Conservation (phyloP, 805 yeast genomes). For the Sugiyamaella qingdaonensis region DNA sequence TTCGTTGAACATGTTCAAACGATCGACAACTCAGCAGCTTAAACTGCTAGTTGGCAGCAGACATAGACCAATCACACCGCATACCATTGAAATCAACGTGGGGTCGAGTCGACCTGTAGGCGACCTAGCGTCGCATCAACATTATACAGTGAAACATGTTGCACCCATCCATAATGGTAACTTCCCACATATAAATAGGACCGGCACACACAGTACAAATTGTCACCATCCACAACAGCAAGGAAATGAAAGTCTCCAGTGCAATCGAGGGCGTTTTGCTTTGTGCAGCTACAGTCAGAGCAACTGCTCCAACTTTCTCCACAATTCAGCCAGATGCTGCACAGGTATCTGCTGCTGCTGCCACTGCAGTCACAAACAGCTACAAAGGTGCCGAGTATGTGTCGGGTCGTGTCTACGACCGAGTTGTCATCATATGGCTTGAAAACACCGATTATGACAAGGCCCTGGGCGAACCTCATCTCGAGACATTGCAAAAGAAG, state of each 20-base stretch:
- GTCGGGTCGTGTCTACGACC: slow-evolving; percentile 39
- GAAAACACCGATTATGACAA: slow-evolving; percentile 51
- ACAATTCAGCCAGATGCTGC: slow-evolving; percentile 31
- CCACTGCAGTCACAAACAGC: slow-evolving; percentile 31
- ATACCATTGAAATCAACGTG: too few species aligned
- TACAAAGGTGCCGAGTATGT: slow-evolving; percentile 34
- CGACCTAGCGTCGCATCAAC: too few species aligned
- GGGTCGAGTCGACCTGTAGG: too few species aligned
- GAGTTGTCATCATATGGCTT: slow-evolving; percentile 44
- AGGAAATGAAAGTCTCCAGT: slow-evolving; percentile 8
- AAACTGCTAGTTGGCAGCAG: too few species aligned
- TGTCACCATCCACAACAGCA: not conserved
- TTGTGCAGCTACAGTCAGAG: not conserved
- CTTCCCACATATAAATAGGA: too few species aligned
- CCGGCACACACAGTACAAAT: not conserved
- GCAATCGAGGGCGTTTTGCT: not conserved
- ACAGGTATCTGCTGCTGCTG: slow-evolving; percentile 37
- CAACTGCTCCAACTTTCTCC: slow-evolving; percentile 2
- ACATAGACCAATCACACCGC: too few species aligned
- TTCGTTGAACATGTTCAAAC: too few species aligned
- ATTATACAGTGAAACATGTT: too few species aligned
- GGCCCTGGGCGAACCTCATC: slow-evolving; percentile 43
- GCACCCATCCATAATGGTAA: too few species aligned
- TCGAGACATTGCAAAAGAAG: slow-evolving; percentile 40
- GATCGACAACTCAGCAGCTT: too few species aligned